Conservation (phyloP, 345 rosid species). For the Arabidopsis arenosa region DNA sequence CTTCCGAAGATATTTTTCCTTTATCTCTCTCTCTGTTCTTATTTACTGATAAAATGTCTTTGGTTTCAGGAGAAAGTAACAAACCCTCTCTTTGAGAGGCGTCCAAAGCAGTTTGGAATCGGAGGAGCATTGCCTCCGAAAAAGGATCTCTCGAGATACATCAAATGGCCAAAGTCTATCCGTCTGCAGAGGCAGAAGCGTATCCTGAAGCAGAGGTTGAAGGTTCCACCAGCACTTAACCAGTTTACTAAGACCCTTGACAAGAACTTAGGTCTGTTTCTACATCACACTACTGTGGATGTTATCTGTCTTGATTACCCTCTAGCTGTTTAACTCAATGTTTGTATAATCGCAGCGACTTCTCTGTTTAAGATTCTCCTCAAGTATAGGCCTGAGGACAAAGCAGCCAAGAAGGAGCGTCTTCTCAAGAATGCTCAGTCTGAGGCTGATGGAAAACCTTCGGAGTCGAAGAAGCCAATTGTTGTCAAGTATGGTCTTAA, state of each 20-base stretch:
- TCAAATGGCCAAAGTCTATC: slow-evolving; percentile 72
- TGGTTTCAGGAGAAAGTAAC: slow-evolving; percentile 59
- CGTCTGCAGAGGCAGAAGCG: slow-evolving; percentile 76
- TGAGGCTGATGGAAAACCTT: slow-evolving; percentile 61
- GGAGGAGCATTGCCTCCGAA: slow-evolving; percentile 86
- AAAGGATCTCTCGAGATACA: slow-evolving; percentile 70
- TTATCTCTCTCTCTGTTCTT: background rate
- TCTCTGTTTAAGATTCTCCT: slow-evolving; percentile 57
- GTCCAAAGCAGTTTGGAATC: slow-evolving; percentile 81
- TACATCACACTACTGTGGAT: background rate
- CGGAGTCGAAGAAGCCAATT: slow-evolving; percentile 62
- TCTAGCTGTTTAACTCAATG: background rate
- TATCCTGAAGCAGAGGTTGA: slow-evolving; percentile 72
- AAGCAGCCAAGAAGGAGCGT: slow-evolving; percentile 65
- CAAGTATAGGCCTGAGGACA: slow-evolving; percentile 71
- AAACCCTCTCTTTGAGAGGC: slow-evolving; percentile 73
- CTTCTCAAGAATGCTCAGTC: slow-evolving; percentile 62
- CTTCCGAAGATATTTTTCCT: background rate
- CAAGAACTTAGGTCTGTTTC: slow-evolving; percentile 66
- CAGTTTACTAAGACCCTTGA: slow-evolving; percentile 90
- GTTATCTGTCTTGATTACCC: background rate
- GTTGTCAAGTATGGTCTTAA: slow-evolving; percentile 69
- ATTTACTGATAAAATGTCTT: background rate
- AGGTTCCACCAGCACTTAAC: slow-evolving; percentile 82
- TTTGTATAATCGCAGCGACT: slow-evolving; percentile 46